Conservation (phyloP, 2,329 filamentous ascomycete species). For the Seiridium unicorne region DNA sequence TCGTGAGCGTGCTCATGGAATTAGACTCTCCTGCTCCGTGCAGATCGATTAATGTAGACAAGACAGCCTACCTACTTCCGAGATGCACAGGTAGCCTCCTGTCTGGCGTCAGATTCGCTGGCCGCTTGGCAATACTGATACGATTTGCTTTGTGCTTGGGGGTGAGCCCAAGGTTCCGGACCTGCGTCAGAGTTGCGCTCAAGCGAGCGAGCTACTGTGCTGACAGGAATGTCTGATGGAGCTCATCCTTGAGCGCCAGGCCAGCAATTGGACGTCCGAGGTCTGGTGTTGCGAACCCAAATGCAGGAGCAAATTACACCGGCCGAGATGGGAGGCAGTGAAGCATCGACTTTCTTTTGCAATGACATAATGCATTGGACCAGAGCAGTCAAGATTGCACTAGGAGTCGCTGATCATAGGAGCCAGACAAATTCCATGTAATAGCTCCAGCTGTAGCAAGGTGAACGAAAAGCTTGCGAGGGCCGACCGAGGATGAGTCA, state of each 20-base stretch:
- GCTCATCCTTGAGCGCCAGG: background rate
- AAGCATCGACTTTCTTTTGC: background rate
- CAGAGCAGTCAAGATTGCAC: background rate
- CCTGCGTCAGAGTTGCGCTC: background rate
- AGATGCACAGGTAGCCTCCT: no score
- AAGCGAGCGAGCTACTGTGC: slow-evolving; percentile 6
- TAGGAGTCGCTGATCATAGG: background rate
- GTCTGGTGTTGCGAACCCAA: background rate
- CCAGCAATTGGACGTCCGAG: background rate
- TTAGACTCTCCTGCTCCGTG: no score
- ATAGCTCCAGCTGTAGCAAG: background rate
- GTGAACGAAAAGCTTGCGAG: background rate
- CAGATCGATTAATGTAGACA: no score
- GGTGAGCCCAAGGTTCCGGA: background rate
- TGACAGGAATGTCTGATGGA: background rate
- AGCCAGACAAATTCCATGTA: background rate
- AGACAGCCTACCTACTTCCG: no score
- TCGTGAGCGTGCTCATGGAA: no score
- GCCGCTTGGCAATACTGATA: background rate
- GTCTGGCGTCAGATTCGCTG: no score
- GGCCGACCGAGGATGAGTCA: background rate
- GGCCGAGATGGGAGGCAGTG: background rate
- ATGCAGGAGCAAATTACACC: slow-evolving; percentile 4
- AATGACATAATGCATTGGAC: background rate
- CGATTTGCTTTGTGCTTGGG: background rate